Base-by-base conservation (phyloP, 2,329 filamentous ascomycete species). In the Mycocentrospora acerina region DNA sequence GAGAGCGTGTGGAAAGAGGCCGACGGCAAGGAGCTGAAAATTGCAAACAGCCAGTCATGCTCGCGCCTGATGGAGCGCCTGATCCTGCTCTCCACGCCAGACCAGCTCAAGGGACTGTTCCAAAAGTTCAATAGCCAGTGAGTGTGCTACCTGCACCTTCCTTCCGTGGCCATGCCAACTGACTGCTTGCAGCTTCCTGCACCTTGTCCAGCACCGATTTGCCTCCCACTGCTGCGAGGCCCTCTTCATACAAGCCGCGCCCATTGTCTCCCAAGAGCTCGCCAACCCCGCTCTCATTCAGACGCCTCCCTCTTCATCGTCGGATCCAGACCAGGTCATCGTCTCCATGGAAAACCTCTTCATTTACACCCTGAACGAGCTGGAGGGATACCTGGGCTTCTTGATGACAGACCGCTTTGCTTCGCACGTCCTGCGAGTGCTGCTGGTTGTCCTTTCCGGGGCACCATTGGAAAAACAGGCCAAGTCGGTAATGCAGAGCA, bases 201-300 rank as follows among this genome's bases (percentile, higher is more conserved):
- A 90, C 56, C 79, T 98, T 18, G 83, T 96, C 35, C 90, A 94
- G 64, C 93, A 98, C 70, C 86, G 93, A 13, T 98, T 98, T 60
- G 93, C 93, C 4, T 95, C 90, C 44, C 93, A 98, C 72, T 97
- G 91, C 70, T 96, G 90, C 65, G 93, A 98, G 71, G 88, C 88
- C 17, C 77, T 98, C 22, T 97, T 98, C 66, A 75, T 90, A 32
- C 82, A 87, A 49, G 86, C 88, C 2, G 90, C 90, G 0, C 85
- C 87, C 1, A 71, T 86, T 9, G 86, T 95, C 25, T 86, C 85
- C 11, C 75, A 84, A 45, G 90, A 95, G 67, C 69, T 88, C 12
- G 67, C 71, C 5, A 66, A 76, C 63, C 50, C 78, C 62, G 29
- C 72, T 60, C 53, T 65, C 64, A n/a, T 52, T 15, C 45, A 73